Percentiles rank a stretch among this genome's conserved stretches.
Evolutionary conservation across 2,329 filamentous ascomycete species (phyloP).

Genomic region (Pestalotiopsis sp.): DNA sequence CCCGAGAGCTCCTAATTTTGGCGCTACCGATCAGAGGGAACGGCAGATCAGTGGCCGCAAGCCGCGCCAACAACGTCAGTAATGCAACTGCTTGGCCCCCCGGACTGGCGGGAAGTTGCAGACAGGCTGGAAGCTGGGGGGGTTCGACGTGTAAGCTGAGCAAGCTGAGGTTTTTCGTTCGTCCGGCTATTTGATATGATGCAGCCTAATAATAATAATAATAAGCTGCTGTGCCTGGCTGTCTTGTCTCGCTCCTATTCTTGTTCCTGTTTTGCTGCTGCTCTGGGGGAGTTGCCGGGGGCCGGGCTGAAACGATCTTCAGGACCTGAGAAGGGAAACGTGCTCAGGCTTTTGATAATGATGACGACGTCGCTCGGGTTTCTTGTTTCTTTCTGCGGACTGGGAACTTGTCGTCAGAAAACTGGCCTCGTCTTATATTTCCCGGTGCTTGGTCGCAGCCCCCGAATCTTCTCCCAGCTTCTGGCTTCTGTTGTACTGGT

Average conservation of each 20-base stretch:
- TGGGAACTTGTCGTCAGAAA: background rate
- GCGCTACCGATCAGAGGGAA: conserved; percentile 6
- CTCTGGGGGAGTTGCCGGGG: background rate
- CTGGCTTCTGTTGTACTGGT: background rate
- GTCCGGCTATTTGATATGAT: background rate
- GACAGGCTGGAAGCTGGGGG: background rate
- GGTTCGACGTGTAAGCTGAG: no score
- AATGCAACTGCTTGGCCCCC: background rate
- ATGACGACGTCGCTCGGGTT: background rate
- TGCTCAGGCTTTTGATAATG: background rate
- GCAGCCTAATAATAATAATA: background rate
- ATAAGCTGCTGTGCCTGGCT: background rate
- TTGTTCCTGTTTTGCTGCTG: background rate
- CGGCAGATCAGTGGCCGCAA: conserved; percentile 4
- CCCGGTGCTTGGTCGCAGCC: background rate
- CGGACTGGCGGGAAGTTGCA: background rate
- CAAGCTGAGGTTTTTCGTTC: background rate
- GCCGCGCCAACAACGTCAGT: conserved; percentile 3
- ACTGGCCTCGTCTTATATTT: background rate
- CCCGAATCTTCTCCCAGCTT: conserved; percentile 3
- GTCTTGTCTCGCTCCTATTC: background rate
- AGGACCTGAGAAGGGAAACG: background rate
- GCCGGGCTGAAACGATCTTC: conserved; percentile 2
- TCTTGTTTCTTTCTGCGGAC: background rate
- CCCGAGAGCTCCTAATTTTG: conserved; percentile 3